These are phyloP conservation scores for Xerocomus nothofagi DNA, from an alignment of 1,284 basidiomycete genomes.

Conservation along the genomic window DNA sequence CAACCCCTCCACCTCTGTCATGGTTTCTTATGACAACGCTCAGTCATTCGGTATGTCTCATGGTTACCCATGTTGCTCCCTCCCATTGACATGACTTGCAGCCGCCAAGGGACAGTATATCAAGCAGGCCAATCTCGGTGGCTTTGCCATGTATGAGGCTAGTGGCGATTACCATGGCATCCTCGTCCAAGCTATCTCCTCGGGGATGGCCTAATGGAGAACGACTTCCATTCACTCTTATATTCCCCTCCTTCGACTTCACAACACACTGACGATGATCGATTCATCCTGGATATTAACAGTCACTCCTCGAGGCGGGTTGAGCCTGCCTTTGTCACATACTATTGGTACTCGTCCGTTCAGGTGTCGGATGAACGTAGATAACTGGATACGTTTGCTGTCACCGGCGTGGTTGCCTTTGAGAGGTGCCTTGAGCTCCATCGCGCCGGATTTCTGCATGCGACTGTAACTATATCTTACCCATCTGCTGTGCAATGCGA, in stretches of 20 bases:
- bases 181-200: conserved; percentile 54
- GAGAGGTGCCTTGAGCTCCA: conserved; percentile 3
- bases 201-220: conserved; percentile 23
- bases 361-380: conserved; percentile 7
- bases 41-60: conserved; percentile 45
- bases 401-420: conserved; percentile 6
- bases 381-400: background rate
- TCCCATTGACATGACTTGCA: conserved; percentile 2
- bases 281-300: conserved; percentile 24
- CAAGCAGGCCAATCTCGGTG: conserved; percentile 48
- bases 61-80: background rate
- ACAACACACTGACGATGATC: conserved; percentile 21
- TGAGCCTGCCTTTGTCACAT: background rate
- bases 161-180: conserved; percentile 59
- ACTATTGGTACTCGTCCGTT: conserved; percentile 1
- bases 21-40: conserved; percentile 64
- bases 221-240: conserved; percentile 10
- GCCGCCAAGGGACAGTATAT: conserved; percentile 62
- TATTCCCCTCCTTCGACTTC: conserved; percentile 10
- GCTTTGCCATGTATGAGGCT: conserved; percentile 66
- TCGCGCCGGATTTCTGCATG: background rate
- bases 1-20: conserved; percentile 48
- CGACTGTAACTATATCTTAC: conserved; percentile 12
- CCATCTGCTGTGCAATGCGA: conserved; percentile 3
- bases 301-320: background rate